Percentiles rank a stretch among this genome's conserved stretches.
Evolutionary conservation across 371 early-diverging fungal genomes (phyloP).

Genomic region (Apophysomyces variabilis): DNA sequence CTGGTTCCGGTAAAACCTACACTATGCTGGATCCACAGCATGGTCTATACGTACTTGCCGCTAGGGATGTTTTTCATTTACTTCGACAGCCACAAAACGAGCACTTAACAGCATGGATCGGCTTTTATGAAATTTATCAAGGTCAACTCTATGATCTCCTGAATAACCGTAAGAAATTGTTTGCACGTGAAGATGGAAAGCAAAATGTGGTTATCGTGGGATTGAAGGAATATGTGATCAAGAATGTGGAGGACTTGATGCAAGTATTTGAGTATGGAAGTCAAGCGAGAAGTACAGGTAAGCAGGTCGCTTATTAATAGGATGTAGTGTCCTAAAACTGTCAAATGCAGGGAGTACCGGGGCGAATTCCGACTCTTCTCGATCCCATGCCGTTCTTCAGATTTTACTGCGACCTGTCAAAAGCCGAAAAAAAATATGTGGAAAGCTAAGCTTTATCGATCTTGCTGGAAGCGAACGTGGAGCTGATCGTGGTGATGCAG

Average conservation of each 20-base stretch:
- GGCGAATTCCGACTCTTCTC: constrained; percentile 74
- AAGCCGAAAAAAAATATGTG: constrained; percentile 58
- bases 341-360: constrained; percentile 22
- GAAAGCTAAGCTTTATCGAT: constrained; percentile 87
- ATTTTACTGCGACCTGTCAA: constrained; percentile 68
- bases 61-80: constrained; percentile 84
- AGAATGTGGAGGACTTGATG: constrained; percentile 84
- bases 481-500: constrained; percentile 94
- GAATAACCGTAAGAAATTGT: constrained; percentile 85
- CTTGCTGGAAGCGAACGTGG: constrained; percentile 94
- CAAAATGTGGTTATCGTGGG: constrained; percentile 92
- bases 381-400: constrained; percentile 95
- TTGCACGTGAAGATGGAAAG: constrained; percentile 96
- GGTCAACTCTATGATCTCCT: constrained; percentile 95
- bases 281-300: constrained; percentile 88
- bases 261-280: constrained; percentile 94
- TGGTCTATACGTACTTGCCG: constrained; percentile 92
- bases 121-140: constrained; percentile 98
- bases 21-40: constrained; percentile 94
- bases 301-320: not conserved
- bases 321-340: not conserved
- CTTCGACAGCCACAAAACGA: constrained; percentile 76
- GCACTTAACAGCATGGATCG: constrained; percentile 82
- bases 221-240: constrained; percentile 83
- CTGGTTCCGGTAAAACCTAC: constrained; percentile 96